Base-by-base conservation (phyloP, 169 alveolate species). In the Plasmodium vivax region DNA sequence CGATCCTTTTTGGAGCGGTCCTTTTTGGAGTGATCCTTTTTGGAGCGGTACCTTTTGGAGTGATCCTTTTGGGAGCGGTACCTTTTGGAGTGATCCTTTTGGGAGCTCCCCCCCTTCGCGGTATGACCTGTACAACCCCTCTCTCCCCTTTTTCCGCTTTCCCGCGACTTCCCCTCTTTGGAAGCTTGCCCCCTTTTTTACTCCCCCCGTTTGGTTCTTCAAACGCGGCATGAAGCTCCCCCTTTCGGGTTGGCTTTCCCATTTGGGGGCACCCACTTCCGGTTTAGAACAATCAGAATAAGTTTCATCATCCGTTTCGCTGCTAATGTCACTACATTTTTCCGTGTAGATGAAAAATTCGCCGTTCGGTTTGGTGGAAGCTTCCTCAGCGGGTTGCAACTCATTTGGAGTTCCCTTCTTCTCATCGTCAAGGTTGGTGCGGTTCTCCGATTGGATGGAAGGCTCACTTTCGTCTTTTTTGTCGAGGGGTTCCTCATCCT, bases 261-360 rank as follows among this genome's bases (percentile, higher is more conserved):
- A 68, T 23, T 68, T 68, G 43, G 38, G 38, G 43, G 77, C 7
- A 0, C 5, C 38, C 77, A 68, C 77, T 23, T 68, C 77, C 5
- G 43, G 12, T 2, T 68, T 38, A 27, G 77, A 68, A 68, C 6
- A 19, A 19, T 68, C 77, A 27, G 77, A 68, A 68, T 19, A 19
- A 19, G 27, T 68, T 23, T 68, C 77, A 68, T 68, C 77, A 19
- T 68, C 38, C 9, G 77, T 9, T 68, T 68, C 77, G 38, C 77
- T 68, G 38, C 77, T 68, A 7, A 68, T 4, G 77, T 68, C 77
- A 68, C 77, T 68, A 68, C 77, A 68, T 68, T 68, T 68, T 68
- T 68, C 77, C 43, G 77, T 68, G n/a, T 68, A 23, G 32, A 68
- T 68, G 34, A 27, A 68, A 23, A 68, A 68, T 19, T 68, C 77